Percentiles rank a stretch among this genome's conserved stretches.
Evolutionary conservation across 768 basidiomycete genomes (phyloP).

Genomic region (Cantharellus anzutake): DNA sequence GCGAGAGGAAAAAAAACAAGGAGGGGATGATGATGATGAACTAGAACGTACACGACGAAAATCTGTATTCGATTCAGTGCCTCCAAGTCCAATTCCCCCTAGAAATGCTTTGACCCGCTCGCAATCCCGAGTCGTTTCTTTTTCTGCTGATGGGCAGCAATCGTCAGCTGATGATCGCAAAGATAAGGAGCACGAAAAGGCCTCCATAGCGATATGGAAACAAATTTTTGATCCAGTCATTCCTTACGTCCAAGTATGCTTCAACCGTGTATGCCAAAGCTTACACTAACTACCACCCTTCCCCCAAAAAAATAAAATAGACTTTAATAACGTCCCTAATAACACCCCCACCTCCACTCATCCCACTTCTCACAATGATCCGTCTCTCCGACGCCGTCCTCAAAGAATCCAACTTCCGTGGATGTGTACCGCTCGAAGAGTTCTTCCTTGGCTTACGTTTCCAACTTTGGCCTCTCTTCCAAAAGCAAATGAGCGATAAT

Average conservation of each 20-base stretch:
- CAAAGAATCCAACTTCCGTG: constrained; percentile 53
- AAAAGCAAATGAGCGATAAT: constrained; percentile 72
- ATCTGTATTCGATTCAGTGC: background rate
- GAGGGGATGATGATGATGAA: background rate
- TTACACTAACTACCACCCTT: background rate
- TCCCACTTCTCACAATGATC: constrained; percentile 79
- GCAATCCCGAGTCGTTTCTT: background rate
- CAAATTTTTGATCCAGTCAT: constrained; percentile 82
- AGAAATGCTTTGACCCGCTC: background rate
- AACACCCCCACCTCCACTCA: constrained; percentile 52
- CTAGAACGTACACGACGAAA: background rate
- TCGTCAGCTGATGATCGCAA: background rate
- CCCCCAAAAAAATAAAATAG: background rate
- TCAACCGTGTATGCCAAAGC: background rate
- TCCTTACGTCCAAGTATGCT: constrained; percentile 56
- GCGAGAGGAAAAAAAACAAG: background rate
- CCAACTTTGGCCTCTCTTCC: constrained; percentile 85
- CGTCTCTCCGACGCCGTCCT: constrained; percentile 71
- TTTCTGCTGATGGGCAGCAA: background rate
- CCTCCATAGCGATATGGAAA: constrained; percentile 47
- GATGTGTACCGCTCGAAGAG: constrained; percentile 60
- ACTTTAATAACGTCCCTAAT: constrained; percentile 28
- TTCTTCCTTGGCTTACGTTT: constrained; percentile 68
- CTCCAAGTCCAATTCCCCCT: background rate
- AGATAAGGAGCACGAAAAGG: background rate